phyloP scores from a whole-genome alignment of 441 rosid genomes.

The Rhodomyrtus psidioides region DNA sequence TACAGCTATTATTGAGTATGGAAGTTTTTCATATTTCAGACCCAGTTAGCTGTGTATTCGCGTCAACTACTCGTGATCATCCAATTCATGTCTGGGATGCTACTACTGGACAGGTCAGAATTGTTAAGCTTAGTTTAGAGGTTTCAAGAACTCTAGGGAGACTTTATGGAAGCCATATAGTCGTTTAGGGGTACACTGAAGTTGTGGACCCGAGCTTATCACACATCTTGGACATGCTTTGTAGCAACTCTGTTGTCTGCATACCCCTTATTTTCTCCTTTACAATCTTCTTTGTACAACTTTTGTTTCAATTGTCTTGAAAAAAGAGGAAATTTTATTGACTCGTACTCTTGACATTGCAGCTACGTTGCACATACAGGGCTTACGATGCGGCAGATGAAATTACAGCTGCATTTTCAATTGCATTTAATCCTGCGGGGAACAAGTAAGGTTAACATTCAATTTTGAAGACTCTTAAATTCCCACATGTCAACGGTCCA shows the following conservation, averaged over 20 bases:
- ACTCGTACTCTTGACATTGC: conserved; percentile 20
- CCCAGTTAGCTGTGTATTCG: conserved; percentile 81
- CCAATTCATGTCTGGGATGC: conserved; percentile 99
- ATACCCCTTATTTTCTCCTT: neutral
- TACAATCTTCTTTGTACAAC: neutral
- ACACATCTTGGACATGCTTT: neutral
- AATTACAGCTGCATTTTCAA: conserved; percentile 85
- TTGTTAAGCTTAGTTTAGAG: neutral
- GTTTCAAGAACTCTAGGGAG: neutral
- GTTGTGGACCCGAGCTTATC: neutral
- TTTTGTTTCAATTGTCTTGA: neutral
- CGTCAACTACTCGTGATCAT: conserved; percentile 82
- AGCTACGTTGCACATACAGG: conserved; percentile 95
- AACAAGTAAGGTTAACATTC: conserved; percentile 53
- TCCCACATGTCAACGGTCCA: neutral
- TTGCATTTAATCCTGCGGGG: conserved; percentile 81
- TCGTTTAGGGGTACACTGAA: neutral
- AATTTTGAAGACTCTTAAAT: neutral
- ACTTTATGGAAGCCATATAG: neutral
- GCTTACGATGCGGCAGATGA: conserved; percentile 96
- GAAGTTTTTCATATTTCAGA: conserved; percentile 36
- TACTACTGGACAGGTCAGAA: conserved; percentile 74
- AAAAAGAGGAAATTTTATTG: neutral
- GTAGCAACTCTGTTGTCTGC: neutral
- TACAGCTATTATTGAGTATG: conserved; percentile 4